Evolutionary conservation across 2,329 filamentous ascomycete genomes (phyloP), one percentile per base, ranked within the genome.

Genomic region (Rasamsonia emersonii): DNA sequence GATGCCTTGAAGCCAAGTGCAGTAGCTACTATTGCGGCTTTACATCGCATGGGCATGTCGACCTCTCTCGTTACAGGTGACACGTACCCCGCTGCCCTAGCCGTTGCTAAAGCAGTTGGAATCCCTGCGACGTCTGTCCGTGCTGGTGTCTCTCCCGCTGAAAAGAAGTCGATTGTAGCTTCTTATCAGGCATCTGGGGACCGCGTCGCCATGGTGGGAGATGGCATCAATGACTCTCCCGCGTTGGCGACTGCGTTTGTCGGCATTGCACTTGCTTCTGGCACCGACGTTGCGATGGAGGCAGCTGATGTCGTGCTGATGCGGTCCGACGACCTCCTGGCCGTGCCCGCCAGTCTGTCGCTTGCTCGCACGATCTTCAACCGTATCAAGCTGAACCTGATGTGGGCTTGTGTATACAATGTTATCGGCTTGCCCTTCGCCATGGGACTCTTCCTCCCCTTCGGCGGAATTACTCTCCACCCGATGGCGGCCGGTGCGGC

Each of bases 211-310:
- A 98, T 98, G 91, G 88, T 96, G 9, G 88, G 91, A 32, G 91
- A 98, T 57, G 91, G 91, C 24, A 95, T 98, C 71, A 98, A 98
- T 60, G 91, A 98, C 64, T 94, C 86, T 0, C 91, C 91, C 0
- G 91, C 91, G 1, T 75, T 98, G 8, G 91, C 86, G 0, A 93
- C 86, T 0, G 88, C 91, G 8, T 79, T 93, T 46, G 78, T 96
- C 17, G 91, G 91, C 42, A 94, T 98, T 45, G 88, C 88, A 36
- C 85, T 98, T 59, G 75, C 85, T 4, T 86, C 80, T 5, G 91
- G 91, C 35, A 96, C 91, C 0, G 91, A 96, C 54, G 89, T 98
- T 1, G 91, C 91, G 30, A 93, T 98, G 77, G 91, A 96, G 63
- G 91, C 91, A 1, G 91, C 91, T 0, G 86, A 94, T 49, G 77